Evolutionary conservation across 176 grass and related monocot genomes (phyloP).

Genomic region (Eleusine coracana): DNA sequence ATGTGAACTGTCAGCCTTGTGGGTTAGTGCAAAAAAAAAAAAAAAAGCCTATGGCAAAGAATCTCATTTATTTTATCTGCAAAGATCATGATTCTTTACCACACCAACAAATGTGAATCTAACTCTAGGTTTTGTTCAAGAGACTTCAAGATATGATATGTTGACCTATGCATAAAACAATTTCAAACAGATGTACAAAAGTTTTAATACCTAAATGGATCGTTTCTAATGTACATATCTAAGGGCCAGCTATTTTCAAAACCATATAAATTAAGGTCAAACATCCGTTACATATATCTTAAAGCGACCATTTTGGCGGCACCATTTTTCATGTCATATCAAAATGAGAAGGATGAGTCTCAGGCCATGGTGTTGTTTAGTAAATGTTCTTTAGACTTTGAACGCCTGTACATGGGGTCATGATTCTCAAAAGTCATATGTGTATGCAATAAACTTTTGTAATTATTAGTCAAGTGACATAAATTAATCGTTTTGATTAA

Average conservation of each 20-base stretch:
- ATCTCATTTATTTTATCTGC: not conserved
- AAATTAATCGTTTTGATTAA: conserved; percentile 34
- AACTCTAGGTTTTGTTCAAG: not conserved
- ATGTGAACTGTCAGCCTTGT: conserved; percentile 22
- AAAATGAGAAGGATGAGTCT: conserved; percentile 15
- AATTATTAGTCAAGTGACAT: conserved; percentile 57
- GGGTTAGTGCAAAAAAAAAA: conserved; percentile 10
- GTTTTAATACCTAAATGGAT: conserved; percentile 7
- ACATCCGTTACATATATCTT: conserved; percentile 22
- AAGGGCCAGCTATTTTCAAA: conserved; percentile 16
- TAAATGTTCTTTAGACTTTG: conserved; percentile 51
- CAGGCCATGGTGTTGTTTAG: conserved; percentile 32
- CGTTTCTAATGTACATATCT: conserved; percentile 1
- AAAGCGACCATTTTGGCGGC: conserved; percentile 12
- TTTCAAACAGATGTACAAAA: not conserved
- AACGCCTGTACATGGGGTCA: conserved; percentile 39
- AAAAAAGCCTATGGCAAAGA: not conserved
- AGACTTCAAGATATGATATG: not conserved
- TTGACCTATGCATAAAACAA: conserved; percentile 15
- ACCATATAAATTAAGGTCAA: conserved; percentile 45
- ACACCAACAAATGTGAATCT: not conserved
- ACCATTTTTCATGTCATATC: conserved; percentile 31
- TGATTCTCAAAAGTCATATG: conserved; percentile 37
- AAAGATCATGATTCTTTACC: conserved; percentile 13
- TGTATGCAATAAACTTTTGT: conserved; percentile 36